Evolutionary conservation across 1,139 yeast genomes (phyloP), one percentile per base, ranked within the genome.

Genomic region (Debaryomyces udenii): DNA sequence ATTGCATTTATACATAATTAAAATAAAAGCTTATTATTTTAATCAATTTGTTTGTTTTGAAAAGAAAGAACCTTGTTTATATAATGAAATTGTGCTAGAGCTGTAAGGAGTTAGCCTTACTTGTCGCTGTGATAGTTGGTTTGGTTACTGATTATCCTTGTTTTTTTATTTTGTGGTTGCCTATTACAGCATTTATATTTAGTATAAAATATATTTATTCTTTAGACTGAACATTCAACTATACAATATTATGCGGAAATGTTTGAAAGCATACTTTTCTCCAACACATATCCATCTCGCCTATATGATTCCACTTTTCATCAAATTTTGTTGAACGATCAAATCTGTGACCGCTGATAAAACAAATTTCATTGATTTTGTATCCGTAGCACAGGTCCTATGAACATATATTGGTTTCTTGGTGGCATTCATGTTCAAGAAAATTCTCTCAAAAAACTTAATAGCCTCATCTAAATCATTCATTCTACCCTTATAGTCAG

Each of bases 331-430:
- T 59, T 88, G 94, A 31, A 91, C 80, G 38, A 93, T 80, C 77
- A 89, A 76, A 64, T 93, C 99, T 1, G 97, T 89, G 5, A 90
- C 96, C 0, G 98, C 98, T 9, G 88, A 80, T 48, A 93, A 72
- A 22, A 93, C 96, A 61, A 90, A 91, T 56, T 80, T 78, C 96
- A 91, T 91, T 20, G 88, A 76, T 41, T 78, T 74, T 0, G 96
- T 81, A 61, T 94, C 99, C 0, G 99, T 93, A 2, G 99, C 99
- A 68, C 97, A 90, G 1, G 99, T 94, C 50, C 91, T 70, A 64
- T 90, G 97, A 20, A 89, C 85, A 60, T 94, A 94, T 26, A 91
- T 80, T 5, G 91, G 93, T 56, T 86, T 84, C 39, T 78, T 76
- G 2, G 85, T 72, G 43, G 80, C 69, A 58, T 87, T 87, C 51